Base-by-base conservation (phyloP, 129 eudicot species). In the Deinandra increscens region DNA sequence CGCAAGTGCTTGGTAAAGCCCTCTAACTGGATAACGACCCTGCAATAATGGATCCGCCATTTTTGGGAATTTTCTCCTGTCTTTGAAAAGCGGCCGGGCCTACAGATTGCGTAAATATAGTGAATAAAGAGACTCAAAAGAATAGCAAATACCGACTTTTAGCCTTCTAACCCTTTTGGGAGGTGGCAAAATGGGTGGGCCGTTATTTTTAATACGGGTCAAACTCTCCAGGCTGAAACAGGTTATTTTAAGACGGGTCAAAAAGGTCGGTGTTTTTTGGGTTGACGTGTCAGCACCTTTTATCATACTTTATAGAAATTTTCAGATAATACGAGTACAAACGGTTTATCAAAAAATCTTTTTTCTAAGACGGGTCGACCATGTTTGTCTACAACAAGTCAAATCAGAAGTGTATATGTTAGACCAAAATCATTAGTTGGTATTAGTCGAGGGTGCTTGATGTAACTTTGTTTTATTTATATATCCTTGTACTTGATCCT, bases 1-100 rank as follows among this genome's bases (percentile, higher is more conserved):
- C 2, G 97, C 97, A 22, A 91, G 90, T 19, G 97, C 97, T 85
- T 91, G 97, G 80, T 91, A 91, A 9, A 91, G 96, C 19, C 97
- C 96, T 62, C 97, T 69, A 74, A 91, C 83, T 0, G 97, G 97
- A 69, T 91, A 91, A 18, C 82, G 87, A 5, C 97, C 93, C 80
- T 87, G 89, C 61, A 91, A 66, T 4, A 83, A 64, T 31, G 97
- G 96, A 72, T 91, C 97, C 1, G 95, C 97, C 97, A 91, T 91
- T 76, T 87, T 91, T 0, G 97, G 94, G 73, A 91, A 91, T 84
- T 88, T 91, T 75, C 97, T 81, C 36, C 97, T 80, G 15, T 91
- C 97, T 80, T 88, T 91, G 73, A 91, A 91, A 46, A 91, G 90
- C 0, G 97, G 97, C 6, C 97, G 77, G 38, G 97, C 97, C 97